Evolutionary conservation across 2,329 filamentous ascomycete genomes (phyloP), one percentile per base, ranked within the genome.

Genomic region (Trichoderma sp.): DNA sequence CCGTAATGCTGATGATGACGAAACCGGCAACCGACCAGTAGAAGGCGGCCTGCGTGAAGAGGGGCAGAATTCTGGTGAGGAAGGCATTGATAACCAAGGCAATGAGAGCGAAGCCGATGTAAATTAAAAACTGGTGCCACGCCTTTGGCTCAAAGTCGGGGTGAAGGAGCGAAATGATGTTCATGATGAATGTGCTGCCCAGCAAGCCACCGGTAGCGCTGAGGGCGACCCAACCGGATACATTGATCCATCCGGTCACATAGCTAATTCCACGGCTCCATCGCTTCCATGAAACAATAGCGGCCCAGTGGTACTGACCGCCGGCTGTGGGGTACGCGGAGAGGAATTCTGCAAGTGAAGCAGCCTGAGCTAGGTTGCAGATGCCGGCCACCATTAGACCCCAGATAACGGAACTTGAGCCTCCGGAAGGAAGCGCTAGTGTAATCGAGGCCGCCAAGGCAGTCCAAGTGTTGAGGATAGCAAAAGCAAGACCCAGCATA

Each of bases 121-220:
- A 92, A 57, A 92, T 89, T 32, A 92, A 80, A 76, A 92, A 92
- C 71, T 91, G 88, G 72, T 93, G 90, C 88, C 90, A 92, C 4
- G 86, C 74, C 73, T 89, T 77, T 2, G 85, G 69, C 25, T 82
- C 79, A 73, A 89, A 92, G 59, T 76, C 79, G 0, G 86, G 80
- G 70, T 89, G 79, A 76, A 88, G 84, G 39, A 92, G 79, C 2
- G 84, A 81, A 63, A 92, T 88, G 52, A 90, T 83, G 66, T 89
- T 87, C 29, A 90, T 75, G 59, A 92, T 84, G 70, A 92, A 84
- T 70, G 89, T 85, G 71, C 87, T 90, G 13, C 87, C 89, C 5
- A 92, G 82, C 25, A 92, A 81, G 1, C 89, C 89, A 17, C 87
- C 90, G 0, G 89, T 90, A 8, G 90, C 90, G 5, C 87, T 88